Evolutionary conservation across 805 yeast species (phyloP), one percentile per base, ranked within the genome.

Genomic region (Komagataella mondaviorum): DNA sequence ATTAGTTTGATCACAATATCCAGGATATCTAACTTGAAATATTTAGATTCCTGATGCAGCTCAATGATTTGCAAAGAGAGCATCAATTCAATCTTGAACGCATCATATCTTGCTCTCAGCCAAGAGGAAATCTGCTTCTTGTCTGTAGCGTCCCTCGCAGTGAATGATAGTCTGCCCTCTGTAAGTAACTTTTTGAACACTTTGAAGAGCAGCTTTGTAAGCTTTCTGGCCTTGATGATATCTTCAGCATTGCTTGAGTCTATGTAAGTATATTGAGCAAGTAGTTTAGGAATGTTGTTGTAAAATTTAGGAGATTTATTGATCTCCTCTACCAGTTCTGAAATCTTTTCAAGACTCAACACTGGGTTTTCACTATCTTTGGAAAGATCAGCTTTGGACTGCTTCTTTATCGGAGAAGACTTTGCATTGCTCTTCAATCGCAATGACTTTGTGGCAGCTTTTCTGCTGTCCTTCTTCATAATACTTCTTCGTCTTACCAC

Each of bases 31-130:
- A 73, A 55, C 68, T 78, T 76, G 63, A 86, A 59, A 53, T 78
- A 62, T 73, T 67, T 56, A 6, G 60, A 63, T 6, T 81, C 77
- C n/a, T 46, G 71, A 17, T 71, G 62, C 2, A 67, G 59, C 2
- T 65, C 56, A n/a, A 63, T 56, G 3, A 63, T 64, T 56, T 83
- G 64, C 49, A 77, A 63, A 14, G 63, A 61, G 23, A 75, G 60
- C 22, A 85, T 54, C 36, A 65, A 60, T 3, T 57, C 57, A 30
- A 30, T 30, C 58, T 82, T 80, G 66, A 70, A 85, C 20, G 68
- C 64, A 44, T 73, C 73, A 65, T 85, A 85, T 51, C 76, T 73
- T 49, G 76, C 73, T 51, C 71, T 70, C 44, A 87, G 63, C 91
- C 95, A 86, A 56, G 73, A 71, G 39, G 74, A 74, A n/a, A 82